Percentiles rank a stretch among this genome's conserved stretches.
phyloP scores from a whole-genome alignment of 1,284 basidiomycete species.

The Rhodotorula sp. region DNA sequence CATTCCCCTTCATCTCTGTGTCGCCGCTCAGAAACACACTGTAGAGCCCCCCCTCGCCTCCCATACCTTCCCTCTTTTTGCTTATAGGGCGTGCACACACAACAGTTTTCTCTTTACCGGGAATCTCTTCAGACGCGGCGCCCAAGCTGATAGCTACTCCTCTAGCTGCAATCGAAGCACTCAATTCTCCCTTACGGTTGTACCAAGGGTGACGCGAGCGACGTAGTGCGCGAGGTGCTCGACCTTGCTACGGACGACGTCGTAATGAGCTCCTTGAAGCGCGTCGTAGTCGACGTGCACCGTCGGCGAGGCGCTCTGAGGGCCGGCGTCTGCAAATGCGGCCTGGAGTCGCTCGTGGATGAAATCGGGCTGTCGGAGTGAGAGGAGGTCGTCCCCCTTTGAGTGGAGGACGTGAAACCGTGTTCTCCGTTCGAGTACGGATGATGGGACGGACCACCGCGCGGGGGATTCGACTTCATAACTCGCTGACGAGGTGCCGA shows the following conservation, averaged over 20 bases:
- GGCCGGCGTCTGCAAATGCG: background rate
- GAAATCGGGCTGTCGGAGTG: slow-evolving; percentile 22
- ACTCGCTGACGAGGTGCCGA: background rate
- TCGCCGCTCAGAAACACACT: background rate
- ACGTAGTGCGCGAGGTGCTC: slow-evolving; percentile 19
- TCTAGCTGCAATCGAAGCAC: no score
- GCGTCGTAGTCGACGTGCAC: slow-evolving; percentile 32
- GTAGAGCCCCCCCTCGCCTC: background rate
- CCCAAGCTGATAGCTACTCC: no score
- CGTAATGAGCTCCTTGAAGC: slow-evolving; percentile 29
- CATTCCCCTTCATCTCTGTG: background rate
- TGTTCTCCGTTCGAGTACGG: background rate
- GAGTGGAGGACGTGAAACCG: slow-evolving; percentile 23
- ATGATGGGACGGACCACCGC: slow-evolving; percentile 16
- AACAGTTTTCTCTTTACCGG: no score
- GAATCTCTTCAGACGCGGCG: no score
- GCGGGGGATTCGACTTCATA: slow-evolving; percentile 27
- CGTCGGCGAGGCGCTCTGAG: background rate
- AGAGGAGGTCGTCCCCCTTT: slow-evolving; percentile 24
- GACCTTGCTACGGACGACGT: slow-evolving; percentile 4
- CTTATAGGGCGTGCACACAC: no score
- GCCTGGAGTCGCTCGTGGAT: slow-evolving; percentile 4
- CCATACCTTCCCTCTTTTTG: no score
- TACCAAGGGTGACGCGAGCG: no score
- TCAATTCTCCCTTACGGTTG: no score